Percentiles rank a stretch among this genome's conserved stretches.
Conservation (phyloP, 257 asterid genomes). For the Petunia axillaris region DNA sequence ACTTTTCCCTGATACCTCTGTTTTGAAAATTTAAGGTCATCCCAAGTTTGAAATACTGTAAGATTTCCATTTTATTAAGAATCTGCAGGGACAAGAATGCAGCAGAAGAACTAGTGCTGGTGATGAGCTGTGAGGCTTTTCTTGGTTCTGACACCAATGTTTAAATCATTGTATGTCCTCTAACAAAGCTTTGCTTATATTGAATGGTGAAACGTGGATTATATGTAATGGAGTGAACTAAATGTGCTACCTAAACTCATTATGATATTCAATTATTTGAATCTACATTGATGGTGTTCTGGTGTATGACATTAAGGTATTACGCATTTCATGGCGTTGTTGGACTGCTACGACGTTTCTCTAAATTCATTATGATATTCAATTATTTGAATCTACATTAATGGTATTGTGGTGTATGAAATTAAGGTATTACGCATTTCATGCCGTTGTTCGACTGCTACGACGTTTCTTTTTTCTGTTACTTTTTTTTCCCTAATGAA, state of each 20-base stretch:
- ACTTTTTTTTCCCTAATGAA: background rate
- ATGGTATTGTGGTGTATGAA: background rate
- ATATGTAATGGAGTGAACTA: background rate
- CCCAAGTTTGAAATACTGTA: background rate
- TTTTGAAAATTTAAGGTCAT: background rate
- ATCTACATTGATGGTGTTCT: background rate
- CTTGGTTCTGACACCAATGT: background rate
- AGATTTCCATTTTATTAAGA: background rate
- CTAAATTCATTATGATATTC: too few relatives aligned
- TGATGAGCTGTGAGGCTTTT: conserved; percentile 16
- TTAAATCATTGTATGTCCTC: background rate
- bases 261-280: background rate
- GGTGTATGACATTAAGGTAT: background rate
- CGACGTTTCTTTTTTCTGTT: background rate
- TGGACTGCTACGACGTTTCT: background rate
- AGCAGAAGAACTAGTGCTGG: background rate
- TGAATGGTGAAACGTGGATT: background rate
- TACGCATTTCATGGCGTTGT: background rate
- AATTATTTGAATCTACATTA: background rate
- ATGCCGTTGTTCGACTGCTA: background rate
- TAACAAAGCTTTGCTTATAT: background rate
- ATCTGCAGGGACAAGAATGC: background rate
- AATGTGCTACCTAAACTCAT: background rate
- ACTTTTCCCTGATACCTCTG: background rate
- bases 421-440: background rate